Base-by-base conservation (phyloP, 1,284 basidiomycete genomes). In the Inonotus hispidus region DNA sequence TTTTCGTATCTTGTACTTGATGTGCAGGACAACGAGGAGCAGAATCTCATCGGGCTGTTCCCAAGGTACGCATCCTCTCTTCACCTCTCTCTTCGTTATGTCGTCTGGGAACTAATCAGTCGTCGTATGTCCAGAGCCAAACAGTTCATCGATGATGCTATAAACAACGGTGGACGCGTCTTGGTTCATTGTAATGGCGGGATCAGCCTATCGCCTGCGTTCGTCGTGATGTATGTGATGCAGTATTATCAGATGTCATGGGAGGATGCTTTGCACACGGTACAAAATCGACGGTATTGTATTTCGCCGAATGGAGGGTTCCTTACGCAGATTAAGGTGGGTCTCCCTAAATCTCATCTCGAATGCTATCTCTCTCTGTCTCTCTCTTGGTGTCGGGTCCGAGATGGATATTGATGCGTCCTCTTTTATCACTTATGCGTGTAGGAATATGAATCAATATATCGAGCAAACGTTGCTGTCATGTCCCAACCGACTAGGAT, bases 221-320 rank as follows among this genome's bases (percentile, higher is more conserved):
- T 95, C 60, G 91, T 94, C 35, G 89, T 95, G 59, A 94, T 94
- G 83, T 95, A 92, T 69, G 88, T 93, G 32, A 95, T 95, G 93
- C 86, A 90, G 66, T 82, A 88, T 67, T 86, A 84, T 71, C 82
- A 84, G 38, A 78, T 93, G 59, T 84, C 84, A 35, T 93, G 88
- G 88, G 90, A 94, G 71, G 85, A 92, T 54, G 91, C 93, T 0
- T 76, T 95, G 55, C 85, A 90, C 64, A 78, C 88, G 68, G 92
- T 95, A 6, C 93, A 95, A 74, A 93, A 93, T 67, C 83, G 91
- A 65, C 82, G 93, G 50, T 95, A 95, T 68, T 95, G 93, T 72
- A 93, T 95, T 66, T 90, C 88, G 5, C 92, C 92, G 10, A 93
- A 92, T 67, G 87, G 89, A 35, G 88, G 93, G 25, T 95, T 95